Base-by-base conservation (phyloP, 2,329 filamentous ascomycete species). In the Mycogone perniciosa region DNA sequence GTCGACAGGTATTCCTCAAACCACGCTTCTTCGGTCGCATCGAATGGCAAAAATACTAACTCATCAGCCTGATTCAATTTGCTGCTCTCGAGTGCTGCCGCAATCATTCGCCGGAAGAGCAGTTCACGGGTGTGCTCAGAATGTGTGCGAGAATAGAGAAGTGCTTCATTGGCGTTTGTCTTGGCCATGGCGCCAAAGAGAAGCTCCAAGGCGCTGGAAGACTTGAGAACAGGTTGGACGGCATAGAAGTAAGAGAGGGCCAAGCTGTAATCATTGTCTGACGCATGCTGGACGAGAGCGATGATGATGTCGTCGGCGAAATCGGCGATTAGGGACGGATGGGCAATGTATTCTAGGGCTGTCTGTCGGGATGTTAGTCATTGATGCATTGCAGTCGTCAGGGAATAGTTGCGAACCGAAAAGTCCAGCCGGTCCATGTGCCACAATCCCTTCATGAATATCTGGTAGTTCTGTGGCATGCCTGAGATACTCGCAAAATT, bases 381-480 rank as follows among this genome's bases (percentile, higher is more conserved):
- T 42, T 27, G n/a, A 41, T n/a, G 38, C 8, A 41, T 26, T 27
- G 11, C 11, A 40, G 13, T 33, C 31, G 30, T n/a, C 4, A 31
- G 45, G 27, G 5, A 30, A 34, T n/a, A 27, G 30, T 8, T 26
- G 27, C 55, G 33, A 62, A 86, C 82, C 57, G 76, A 71, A 61
- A 88, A 90, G 51, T 89, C 76, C 41, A 82, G 72, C 40, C 80
- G 79, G 63, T 95, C 89, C 65, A 95, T 74, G 60, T 86, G 76
- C 88, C 89, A 95, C 7, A 95, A 71, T 0, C 89, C 89, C 59
- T 86, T 83, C 70, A 93, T 89, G 60, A 91, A 88, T 42, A 88
- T 81, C 67, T 84, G 82, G 66, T 92, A 95, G 58, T 85, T 88
- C 50, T 77, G 75, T 1, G 89, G 88, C 46, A 95, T 75, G 56